Percentiles rank a stretch among this genome's conserved stretches.
These are phyloP conservation scores for Bacidia gigantensis DNA, from an alignment of 495 filamentous ascomycete species.

Conservation along the genomic window DNA sequence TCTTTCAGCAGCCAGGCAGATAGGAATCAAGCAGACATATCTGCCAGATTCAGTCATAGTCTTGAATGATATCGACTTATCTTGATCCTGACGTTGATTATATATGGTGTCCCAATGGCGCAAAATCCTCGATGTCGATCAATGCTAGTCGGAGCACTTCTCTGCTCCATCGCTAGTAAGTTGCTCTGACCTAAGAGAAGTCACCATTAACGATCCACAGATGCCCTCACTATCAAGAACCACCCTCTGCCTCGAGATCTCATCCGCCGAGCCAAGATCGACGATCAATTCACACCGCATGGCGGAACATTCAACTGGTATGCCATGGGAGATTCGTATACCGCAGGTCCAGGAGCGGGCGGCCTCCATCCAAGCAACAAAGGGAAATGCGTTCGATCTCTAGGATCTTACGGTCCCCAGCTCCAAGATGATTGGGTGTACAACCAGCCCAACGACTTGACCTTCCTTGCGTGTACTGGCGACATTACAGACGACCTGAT, in stretches of 20 bases:
- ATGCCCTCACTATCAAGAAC: neutral
- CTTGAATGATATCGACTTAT: no score
- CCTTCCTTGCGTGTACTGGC: constrained; percentile 2
- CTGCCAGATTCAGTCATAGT: no score
- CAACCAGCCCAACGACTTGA: neutral
- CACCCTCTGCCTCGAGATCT: neutral
- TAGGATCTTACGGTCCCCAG: neutral
- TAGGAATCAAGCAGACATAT: no score
- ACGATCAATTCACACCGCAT: constrained; percentile 5
- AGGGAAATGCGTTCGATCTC: neutral
- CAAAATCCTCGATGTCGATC: no score
- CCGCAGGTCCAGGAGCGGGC: constrained; percentile 3
- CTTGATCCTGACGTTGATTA: no score
- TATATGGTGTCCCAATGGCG: no score
- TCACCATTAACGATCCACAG: neutral
- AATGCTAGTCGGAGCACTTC: neutral
- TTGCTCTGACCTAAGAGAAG: neutral
- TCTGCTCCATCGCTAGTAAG: neutral
- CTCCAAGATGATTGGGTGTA: neutral
- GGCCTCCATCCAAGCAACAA: neutral
- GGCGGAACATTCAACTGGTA: neutral
- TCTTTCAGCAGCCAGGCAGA: no score
- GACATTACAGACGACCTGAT: neutral
- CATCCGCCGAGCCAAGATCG: neutral
- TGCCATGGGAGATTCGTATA: constrained; percentile 5